These are phyloP conservation scores for Jaapia argillacea DNA, from an alignment of 768 basidiomycete genomes.

Conservation along the genomic window DNA sequence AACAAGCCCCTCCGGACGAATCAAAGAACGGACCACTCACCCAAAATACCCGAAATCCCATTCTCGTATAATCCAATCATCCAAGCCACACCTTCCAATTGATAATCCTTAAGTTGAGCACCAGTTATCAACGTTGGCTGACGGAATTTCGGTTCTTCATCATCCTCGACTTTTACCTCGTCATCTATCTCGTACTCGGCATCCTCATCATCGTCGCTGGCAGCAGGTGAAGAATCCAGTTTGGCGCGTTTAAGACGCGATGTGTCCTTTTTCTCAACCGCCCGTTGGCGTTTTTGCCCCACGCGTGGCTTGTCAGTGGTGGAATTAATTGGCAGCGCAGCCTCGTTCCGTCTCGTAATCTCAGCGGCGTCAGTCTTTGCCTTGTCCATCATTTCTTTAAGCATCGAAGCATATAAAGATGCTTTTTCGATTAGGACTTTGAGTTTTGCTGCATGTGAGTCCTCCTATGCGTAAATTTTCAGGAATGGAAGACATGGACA, in stretches of 20 bases:
- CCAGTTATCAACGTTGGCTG: constrained; percentile 82
- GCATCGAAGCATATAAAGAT: constrained; percentile 3
- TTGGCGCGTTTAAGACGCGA: constrained; percentile 1
- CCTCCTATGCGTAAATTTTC: too few species aligned
- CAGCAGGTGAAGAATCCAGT: constrained; percentile 10
- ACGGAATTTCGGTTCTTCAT: constrained; percentile 31
- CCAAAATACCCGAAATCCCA: constrained; percentile 72
- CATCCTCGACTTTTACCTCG: constrained; percentile 5
- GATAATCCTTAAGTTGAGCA: constrained; percentile 79
- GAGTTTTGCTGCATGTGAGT: too few species aligned
- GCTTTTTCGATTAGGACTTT: constrained; percentile 6
- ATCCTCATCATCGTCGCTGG: constrained; percentile 14
- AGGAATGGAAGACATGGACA: too few species aligned
- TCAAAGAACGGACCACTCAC: too few species aligned
- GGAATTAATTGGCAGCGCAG: too few species aligned
- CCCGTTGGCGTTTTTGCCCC: too few species aligned
- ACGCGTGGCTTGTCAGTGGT: too few species aligned
- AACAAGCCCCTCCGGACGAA: too few species aligned
- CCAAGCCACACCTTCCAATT: constrained; percentile 93
- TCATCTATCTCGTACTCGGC: constrained; percentile 8
- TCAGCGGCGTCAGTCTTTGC: neutral
- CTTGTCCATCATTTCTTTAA: constrained; percentile 8
- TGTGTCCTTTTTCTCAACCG: too few species aligned
- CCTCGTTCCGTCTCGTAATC: too few species aligned
- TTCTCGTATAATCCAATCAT: constrained; percentile 84